Conservation (phyloP, 768 basidiomycete genomes). For the Podaxis carcinomalis region DNA sequence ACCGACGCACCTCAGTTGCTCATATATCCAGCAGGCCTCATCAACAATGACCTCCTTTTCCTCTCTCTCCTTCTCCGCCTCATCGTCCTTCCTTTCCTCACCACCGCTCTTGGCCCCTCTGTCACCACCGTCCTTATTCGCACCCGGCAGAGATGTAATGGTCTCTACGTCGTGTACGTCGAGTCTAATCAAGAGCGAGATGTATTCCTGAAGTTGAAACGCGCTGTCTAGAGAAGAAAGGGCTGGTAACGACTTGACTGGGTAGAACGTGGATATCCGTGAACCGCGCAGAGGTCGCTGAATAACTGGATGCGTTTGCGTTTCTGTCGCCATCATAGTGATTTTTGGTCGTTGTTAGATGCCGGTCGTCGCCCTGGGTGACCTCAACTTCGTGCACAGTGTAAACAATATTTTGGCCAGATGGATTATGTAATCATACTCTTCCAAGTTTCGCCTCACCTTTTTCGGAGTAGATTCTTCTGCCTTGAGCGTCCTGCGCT, state of each 20-base stretch:
- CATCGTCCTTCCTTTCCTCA: slow-evolving; percentile 11
- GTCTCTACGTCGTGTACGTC: slow-evolving; percentile 87
- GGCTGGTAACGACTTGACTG: slow-evolving; percentile 64
- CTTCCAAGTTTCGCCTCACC: too few species aligned
- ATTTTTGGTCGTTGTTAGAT: too few species aligned
- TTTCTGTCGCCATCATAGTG: background rate
- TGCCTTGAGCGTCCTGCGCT: too few species aligned
- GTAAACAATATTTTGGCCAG: too few species aligned
- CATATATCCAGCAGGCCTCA: slow-evolving; percentile 81
- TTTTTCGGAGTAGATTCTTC: too few species aligned
- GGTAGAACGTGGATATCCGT: slow-evolving; percentile 76
- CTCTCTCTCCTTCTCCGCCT: slow-evolving; percentile 19
- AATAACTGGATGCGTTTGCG: slow-evolving; percentile 23
- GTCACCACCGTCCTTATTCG: slow-evolving; percentile 26
- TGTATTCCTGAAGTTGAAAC: slow-evolving; percentile 93
- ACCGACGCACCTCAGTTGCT: slow-evolving; percentile 41
- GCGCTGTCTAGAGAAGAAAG: slow-evolving; percentile 81
- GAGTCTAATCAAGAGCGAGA: slow-evolving; percentile 77
- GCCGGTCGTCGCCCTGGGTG: too few species aligned
- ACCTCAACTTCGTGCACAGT: too few species aligned
- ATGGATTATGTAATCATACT: too few species aligned
- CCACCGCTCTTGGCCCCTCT: slow-evolving; percentile 13
- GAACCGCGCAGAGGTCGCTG: slow-evolving; percentile 75
- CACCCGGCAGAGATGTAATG: slow-evolving; percentile 74
- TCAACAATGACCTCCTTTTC: slow-evolving; percentile 60